Evolutionary conservation across 345 rosid genomes (phyloP).

Genomic region (Hibiscus trionum): DNA sequence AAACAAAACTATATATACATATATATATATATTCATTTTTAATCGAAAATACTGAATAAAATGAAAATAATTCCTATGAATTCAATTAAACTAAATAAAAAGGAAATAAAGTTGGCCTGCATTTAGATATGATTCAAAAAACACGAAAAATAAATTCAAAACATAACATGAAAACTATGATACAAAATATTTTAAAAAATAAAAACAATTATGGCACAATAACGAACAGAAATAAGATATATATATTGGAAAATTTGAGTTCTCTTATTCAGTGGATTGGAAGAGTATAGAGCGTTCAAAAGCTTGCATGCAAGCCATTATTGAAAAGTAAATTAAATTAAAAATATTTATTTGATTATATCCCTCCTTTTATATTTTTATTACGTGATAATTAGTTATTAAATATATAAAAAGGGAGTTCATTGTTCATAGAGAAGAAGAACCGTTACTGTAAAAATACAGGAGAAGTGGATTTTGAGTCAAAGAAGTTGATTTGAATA

Average conservation of each 20-base stretch:
- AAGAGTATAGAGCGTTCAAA: neutral
- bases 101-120: too few species aligned
- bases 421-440: neutral
- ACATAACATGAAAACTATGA: too few species aligned
- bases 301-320: constrained; percentile 1
- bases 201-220: too few species aligned
- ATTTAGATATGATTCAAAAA: too few species aligned
- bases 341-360: neutral
- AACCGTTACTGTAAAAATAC: neutral
- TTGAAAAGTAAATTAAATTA: neutral
- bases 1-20: neutral
- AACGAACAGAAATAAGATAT: neutral
- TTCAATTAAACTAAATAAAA: too few species aligned
- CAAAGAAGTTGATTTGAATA: neutral
- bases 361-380: neutral
- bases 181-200: too few species aligned
- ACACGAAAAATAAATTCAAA: too few species aligned
- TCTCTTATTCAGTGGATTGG: neutral
- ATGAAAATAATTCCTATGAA: too few species aligned
- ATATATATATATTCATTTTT: neutral
- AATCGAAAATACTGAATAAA: neutral
- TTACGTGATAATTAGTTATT: neutral
- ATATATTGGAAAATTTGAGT: neutral
- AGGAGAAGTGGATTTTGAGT: neutral
- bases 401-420: neutral